phyloP scores from a whole-genome alignment of 2,329 filamentous ascomycete species.

The Dactylellina cionopaga region DNA sequence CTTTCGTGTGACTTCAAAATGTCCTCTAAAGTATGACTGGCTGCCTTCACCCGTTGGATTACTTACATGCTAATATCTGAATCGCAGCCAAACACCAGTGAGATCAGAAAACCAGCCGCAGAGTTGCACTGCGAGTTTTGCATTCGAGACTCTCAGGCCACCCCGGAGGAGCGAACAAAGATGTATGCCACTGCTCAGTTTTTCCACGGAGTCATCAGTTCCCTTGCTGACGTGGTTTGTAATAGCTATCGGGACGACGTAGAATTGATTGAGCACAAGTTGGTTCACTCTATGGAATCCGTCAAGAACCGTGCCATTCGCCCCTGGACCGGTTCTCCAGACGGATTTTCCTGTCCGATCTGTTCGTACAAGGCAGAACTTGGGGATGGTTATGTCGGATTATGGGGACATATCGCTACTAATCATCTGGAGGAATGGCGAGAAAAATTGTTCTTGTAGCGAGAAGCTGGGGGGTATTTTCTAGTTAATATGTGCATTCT shows the following conservation, averaged over 20 bases:
- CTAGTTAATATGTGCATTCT: neutral
- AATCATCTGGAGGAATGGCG: slow-evolving; percentile 21
- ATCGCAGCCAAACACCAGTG: neutral
- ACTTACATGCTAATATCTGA: neutral
- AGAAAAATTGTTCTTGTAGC: slow-evolving; percentile 13
- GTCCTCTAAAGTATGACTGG: no score
- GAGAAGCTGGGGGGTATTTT: neutral
- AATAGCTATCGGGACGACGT: slow-evolving; percentile 2
- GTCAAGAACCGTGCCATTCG: slow-evolving; percentile 24
- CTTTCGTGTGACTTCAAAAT: no score
- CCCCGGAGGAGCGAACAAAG: neutral
- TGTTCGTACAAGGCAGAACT: slow-evolving; percentile 12
- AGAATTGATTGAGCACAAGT: slow-evolving; percentile 27
- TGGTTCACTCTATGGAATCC: slow-evolving; percentile 16
- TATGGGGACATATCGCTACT: slow-evolving; percentile 32
- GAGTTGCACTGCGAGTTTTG: slow-evolving; percentile 23
- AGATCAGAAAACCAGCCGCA: neutral
- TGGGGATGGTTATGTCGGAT: slow-evolving; percentile 22
- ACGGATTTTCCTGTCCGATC: slow-evolving; percentile 21
- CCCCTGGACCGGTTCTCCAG: slow-evolving; percentile 20
- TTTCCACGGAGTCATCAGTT: neutral
- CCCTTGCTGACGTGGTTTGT: neutral
- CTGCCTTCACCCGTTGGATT: no score
- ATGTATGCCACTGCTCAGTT: neutral
- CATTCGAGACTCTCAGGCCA: slow-evolving; percentile 21